Evolutionary conservation across 768 basidiomycete species (phyloP).

Genomic region (Sporobolomyces pararoseus): DNA sequence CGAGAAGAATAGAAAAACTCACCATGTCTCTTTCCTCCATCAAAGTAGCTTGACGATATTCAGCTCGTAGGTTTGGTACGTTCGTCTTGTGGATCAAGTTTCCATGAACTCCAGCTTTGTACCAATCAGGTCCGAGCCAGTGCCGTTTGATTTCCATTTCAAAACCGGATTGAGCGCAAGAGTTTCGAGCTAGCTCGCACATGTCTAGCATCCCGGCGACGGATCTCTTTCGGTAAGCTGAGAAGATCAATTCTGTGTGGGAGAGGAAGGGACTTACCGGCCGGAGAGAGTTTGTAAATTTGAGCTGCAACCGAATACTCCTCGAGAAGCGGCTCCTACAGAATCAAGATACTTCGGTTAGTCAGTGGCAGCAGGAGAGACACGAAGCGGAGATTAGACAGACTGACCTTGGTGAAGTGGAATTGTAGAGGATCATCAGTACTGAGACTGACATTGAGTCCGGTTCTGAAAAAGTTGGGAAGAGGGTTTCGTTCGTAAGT

Average conservation of each 20-base stretch:
- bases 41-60: slow-evolving; percentile 86
- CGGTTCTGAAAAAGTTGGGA: slow-evolving; percentile 89
- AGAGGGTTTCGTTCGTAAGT: slow-evolving; percentile 95
- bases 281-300: slow-evolving; percentile 90
- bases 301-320: slow-evolving; percentile 98
- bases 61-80: slow-evolving; percentile 83
- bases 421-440: slow-evolving; percentile 96
- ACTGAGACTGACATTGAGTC: slow-evolving; percentile 90
- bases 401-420: slow-evolving; percentile 85
- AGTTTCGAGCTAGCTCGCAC: slow-evolving; percentile 96
- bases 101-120: slow-evolving; percentile 82
- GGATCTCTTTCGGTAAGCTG: neutral
- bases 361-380: neutral
- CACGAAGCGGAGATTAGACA: too few species aligned
- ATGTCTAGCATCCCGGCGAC: too few species aligned
- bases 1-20: neutral
- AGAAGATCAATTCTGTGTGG: neutral
- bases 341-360: neutral
- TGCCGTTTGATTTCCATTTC: slow-evolving; percentile 95
- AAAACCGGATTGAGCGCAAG: slow-evolving; percentile 92
- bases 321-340: slow-evolving; percentile 84
- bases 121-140: slow-evolving; percentile 92
- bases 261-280: slow-evolving; percentile 40
- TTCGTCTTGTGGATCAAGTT: slow-evolving; percentile 99
- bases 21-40: slow-evolving; percentile 66